Percentiles rank a stretch among this genome's conserved stretches.
phyloP scores from a whole-genome alignment of 495 filamentous ascomycete species.

The Podospora australis region DNA sequence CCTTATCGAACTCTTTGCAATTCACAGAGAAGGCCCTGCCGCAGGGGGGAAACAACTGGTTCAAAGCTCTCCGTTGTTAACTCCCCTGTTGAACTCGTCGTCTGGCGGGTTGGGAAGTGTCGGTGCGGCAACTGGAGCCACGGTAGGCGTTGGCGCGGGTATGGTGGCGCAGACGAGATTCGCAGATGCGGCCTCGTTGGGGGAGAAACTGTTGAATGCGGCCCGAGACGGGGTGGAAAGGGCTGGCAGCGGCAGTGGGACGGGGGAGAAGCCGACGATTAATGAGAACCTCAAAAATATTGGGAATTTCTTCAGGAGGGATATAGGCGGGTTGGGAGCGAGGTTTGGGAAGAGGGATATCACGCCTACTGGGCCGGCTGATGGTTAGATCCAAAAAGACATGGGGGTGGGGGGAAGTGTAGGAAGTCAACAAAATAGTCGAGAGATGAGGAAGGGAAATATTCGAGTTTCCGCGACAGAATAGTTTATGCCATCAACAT shows the following conservation, averaged over 20 bases:
- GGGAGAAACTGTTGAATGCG: conserved; percentile 67
- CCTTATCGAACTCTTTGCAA: conserved; percentile 81
- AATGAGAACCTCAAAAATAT: conserved; percentile 93
- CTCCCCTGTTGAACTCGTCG: conserved; percentile 47
- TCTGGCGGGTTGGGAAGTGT: conserved; percentile 3
- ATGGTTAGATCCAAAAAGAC: too few relatives aligned
- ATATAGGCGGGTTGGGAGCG: conserved; percentile 75
- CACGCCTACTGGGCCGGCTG: conserved; percentile 22
- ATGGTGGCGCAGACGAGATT: conserved; percentile 60
- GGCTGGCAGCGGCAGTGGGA: conserved; percentile 59
- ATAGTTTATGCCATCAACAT: too few relatives aligned
- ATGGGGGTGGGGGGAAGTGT: not conserved
- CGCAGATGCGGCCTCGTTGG: conserved; percentile 72
- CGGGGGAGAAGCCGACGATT: conserved; percentile 59
- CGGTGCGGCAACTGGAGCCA: conserved; percentile 3
- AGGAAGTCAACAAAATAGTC: not conserved
- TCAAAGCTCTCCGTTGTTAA: conserved; percentile 53
- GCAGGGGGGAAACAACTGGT: conserved; percentile 53
- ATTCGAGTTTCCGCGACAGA: too few relatives aligned
- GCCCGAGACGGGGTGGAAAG: conserved; percentile 87
- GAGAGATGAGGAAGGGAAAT: too few relatives aligned
- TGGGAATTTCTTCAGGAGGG: conserved; percentile 90
- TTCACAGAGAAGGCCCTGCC: conserved; percentile 62
- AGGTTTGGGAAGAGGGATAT: conserved; percentile 54
- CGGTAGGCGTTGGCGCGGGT: conserved; percentile 32